Evolutionary conservation across 495 filamentous ascomycete species (phyloP).

Genomic region (Mytilinidion resinicola): DNA sequence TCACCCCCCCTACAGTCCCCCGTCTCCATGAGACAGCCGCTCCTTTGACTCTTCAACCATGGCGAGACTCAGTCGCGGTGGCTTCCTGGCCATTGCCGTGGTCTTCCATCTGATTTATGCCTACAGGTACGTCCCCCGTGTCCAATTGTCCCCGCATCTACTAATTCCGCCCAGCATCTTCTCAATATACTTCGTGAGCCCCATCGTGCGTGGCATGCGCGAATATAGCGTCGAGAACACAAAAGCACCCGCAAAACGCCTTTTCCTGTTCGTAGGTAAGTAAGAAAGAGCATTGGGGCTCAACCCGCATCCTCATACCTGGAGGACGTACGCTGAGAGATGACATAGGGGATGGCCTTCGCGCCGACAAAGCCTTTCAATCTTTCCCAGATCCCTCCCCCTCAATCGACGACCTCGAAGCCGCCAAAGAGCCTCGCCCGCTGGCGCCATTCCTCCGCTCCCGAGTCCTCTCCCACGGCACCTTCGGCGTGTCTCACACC

Average conservation of each 20-base stretch:
- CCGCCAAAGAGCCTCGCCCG: conserved; percentile 55
- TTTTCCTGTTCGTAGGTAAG: conserved; percentile 90
- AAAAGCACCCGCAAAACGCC: conserved; percentile 75
- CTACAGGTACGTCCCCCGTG: conserved; percentile 48
- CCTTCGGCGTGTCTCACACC: conserved; percentile 97
- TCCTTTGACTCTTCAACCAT: conserved; percentile 27
- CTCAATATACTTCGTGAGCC: conserved; percentile 98
- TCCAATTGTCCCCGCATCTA: background rate
- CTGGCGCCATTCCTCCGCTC: conserved; percentile 93
- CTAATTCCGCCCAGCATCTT: conserved; percentile 55
- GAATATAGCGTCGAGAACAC: conserved; percentile 64
- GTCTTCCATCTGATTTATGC: conserved; percentile 93
- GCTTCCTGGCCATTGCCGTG: conserved; percentile 86
- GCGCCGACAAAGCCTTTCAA: conserved; percentile 97
- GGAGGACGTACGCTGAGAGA: conserved; percentile 23
- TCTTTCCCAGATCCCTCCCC: conserved; percentile 86
- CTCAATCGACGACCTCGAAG: conserved; percentile 43
- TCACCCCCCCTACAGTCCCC: background rate
- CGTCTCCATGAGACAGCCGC: conserved; percentile 22
- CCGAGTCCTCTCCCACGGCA: conserved; percentile 80
- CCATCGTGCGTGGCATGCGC: conserved; percentile 93
- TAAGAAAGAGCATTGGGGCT: background rate
- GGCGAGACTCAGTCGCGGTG: conserved; percentile 67
- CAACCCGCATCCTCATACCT: background rate
- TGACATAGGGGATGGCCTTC: conserved; percentile 72